A percentile compares a stretch with the other conserved stretches of the same genome.
phyloP scores from a whole-genome alignment of 1,284 basidiomycete species.

The Malassezia vespertilionis region DNA sequence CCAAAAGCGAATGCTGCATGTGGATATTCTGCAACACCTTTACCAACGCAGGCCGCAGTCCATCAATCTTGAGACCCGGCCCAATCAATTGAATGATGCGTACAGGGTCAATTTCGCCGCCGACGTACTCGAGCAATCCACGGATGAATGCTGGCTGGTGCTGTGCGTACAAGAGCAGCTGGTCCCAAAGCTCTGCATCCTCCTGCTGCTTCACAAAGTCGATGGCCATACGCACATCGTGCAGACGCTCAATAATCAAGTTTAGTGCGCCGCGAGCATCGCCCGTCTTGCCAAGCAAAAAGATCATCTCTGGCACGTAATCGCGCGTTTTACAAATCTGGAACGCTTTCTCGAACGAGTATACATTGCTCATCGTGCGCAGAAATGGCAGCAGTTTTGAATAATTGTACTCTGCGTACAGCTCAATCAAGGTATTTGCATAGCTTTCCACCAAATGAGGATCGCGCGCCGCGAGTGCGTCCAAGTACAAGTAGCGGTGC shows the following conservation, averaged over 20 bases:
- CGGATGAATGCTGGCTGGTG: constrained; percentile 87
- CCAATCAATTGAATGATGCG: constrained; percentile 84
- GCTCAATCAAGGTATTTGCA: constrained; percentile 73
- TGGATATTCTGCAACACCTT: constrained; percentile 95
- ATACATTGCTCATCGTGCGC: constrained; percentile 72
- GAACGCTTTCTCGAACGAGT: constrained; percentile 88
- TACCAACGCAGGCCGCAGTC: constrained; percentile 81
- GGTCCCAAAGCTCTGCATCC: constrained; percentile 96
- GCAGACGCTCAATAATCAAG: constrained; percentile 86
- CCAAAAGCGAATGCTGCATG: constrained; percentile 52
- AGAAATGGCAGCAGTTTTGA: constrained; percentile 75
- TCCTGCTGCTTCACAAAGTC: constrained; percentile 96
- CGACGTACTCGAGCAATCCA: constrained; percentile 79
- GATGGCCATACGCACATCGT: constrained; percentile 76
- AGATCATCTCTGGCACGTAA: constrained; percentile 91
- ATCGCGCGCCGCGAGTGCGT: constrained; percentile 78
- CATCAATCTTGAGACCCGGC: constrained; percentile 89
- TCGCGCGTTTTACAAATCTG: constrained; percentile 70
- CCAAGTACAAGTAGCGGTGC: constrained; percentile 85
- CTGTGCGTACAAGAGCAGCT: constrained; percentile 84
- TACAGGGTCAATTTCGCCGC: constrained; percentile 89
- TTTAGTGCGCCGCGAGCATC: constrained; percentile 88
- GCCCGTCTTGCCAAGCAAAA: constrained; percentile 90
- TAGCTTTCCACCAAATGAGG: constrained; percentile 68
- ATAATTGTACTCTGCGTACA: constrained; percentile 81